phyloP scores from a whole-genome alignment of 441 rosid genomes.

The Bruguiera hainesii region DNA sequence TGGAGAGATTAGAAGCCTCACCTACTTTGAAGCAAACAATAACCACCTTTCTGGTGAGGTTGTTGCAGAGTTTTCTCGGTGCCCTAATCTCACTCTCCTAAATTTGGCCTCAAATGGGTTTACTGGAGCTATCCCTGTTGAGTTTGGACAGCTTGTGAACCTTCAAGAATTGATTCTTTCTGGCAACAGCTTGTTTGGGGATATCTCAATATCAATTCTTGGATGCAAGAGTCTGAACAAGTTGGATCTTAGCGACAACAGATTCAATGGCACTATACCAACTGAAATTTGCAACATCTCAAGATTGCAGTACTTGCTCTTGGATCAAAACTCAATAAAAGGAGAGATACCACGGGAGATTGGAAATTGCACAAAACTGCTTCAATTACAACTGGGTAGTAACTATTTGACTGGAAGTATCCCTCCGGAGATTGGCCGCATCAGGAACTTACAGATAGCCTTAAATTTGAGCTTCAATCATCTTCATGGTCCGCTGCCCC shows the following conservation, averaged over 20 bases:
- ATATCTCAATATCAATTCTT: slow-evolving; percentile 65
- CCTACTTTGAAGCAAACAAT: slow-evolving; percentile 85
- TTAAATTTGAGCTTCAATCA: slow-evolving; percentile 89
- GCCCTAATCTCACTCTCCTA: slow-evolving; percentile 81
- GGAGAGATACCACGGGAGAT: slow-evolving; percentile 92
- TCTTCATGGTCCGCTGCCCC: slow-evolving; percentile 74
- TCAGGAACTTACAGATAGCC: slow-evolving; percentile 85
- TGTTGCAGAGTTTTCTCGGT: slow-evolving; percentile 62
- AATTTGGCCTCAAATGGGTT: slow-evolving; percentile 85
- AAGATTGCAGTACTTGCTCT: slow-evolving; percentile 78
- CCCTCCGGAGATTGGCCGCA: slow-evolving; percentile 81
- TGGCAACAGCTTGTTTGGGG: slow-evolving; percentile 72
- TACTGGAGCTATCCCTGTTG: slow-evolving; percentile 59
- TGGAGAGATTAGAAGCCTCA: slow-evolving; percentile 69
- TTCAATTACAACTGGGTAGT: slow-evolving; percentile 66
- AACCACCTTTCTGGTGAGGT: slow-evolving; percentile 86
- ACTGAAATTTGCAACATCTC: slow-evolving; percentile 67
- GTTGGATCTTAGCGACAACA: slow-evolving; percentile 78
- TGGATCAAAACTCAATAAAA: slow-evolving; percentile 71
- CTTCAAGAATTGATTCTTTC: slow-evolving; percentile 92
- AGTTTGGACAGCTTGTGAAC: slow-evolving; percentile 67
- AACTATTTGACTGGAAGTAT: slow-evolving; percentile 85
- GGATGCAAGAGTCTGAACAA: slow-evolving; percentile 86
- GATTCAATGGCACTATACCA: slow-evolving; percentile 79
- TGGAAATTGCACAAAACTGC: slow-evolving; percentile 84